These are phyloP conservation scores for Podospora bellae-mahoneyi DNA, from an alignment of 495 filamentous ascomycete species.

Conservation along the genomic window DNA sequence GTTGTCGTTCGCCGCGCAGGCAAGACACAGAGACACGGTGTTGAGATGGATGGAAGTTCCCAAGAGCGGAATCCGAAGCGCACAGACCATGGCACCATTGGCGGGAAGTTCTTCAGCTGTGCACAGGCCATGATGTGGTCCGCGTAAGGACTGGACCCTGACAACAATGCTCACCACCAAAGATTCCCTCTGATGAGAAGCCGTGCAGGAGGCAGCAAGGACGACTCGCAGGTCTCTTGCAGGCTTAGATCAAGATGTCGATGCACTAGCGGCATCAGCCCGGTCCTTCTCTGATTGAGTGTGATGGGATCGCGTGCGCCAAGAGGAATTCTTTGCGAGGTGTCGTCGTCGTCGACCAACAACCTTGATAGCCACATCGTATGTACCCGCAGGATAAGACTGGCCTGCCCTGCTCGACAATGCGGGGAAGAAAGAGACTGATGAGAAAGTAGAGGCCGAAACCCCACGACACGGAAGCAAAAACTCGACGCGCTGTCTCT, in stretches of 20 bases:
- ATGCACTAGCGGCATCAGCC: not conserved
- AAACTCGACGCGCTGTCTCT: not conserved
- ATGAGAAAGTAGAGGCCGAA: not conserved
- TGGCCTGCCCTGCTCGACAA: not conserved
- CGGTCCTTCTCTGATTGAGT: not conserved
- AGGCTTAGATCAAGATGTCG: constrained; percentile 14
- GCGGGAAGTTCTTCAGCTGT: not conserved
- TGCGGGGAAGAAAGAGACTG: not conserved
- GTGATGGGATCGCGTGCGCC: not conserved
- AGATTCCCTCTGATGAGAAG: no score
- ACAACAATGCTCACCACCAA: not conserved
- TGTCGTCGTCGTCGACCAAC: not conserved
- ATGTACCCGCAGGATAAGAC: not conserved
- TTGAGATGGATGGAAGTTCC: not conserved
- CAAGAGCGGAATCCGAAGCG: not conserved
- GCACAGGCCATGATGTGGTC: not conserved
- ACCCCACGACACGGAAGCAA: not conserved
- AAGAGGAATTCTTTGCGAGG: not conserved
- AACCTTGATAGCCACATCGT: not conserved
- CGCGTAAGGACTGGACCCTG: not conserved
- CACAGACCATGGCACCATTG: not conserved
- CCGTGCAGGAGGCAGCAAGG: no score
- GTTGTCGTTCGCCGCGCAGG: no score
- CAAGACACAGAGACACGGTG: not conserved
- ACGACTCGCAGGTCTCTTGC: constrained; percentile 16